Evolutionary conservation across 2,329 filamentous ascomycete genomes (phyloP).

Genomic region (Cladosporium sp.): DNA sequence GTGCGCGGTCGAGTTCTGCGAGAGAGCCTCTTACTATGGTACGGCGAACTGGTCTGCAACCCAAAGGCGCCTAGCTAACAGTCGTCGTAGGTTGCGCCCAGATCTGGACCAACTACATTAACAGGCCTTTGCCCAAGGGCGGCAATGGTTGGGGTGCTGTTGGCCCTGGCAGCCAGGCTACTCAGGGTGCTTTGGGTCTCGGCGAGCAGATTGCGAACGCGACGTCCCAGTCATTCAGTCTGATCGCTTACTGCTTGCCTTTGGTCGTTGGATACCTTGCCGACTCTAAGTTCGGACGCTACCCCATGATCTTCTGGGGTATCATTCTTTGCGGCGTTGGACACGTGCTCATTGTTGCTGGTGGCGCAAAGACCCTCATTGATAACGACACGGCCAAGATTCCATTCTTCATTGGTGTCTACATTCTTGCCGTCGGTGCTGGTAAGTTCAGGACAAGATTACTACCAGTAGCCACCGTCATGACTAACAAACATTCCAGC

Average conservation of each 20-base stretch:
- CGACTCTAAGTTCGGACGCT: slow-evolving; percentile 20
- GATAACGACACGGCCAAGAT: slow-evolving; percentile 8
- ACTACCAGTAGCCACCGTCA: slow-evolving; percentile 49
- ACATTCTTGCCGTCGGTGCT: slow-evolving; percentile 53
- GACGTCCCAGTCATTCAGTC: slow-evolving; percentile 47
- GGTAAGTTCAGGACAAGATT: slow-evolving; percentile 68
- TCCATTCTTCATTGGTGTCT: slow-evolving; percentile 57
- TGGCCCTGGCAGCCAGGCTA: slow-evolving; percentile 24
- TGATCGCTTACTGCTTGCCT: slow-evolving; percentile 50
- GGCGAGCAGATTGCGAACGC: slow-evolving; percentile 51
- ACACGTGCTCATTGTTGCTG: slow-evolving; percentile 25
- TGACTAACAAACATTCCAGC: slow-evolving; percentile 55
- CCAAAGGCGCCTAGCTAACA: neutral
- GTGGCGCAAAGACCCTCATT: slow-evolving; percentile 49
- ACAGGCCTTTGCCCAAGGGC: slow-evolving; percentile 50
- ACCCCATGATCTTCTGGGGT: slow-evolving; percentile 18
- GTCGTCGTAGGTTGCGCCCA: slow-evolving; percentile 42
- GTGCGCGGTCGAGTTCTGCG: slow-evolving; percentile 56
- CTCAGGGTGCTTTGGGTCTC: slow-evolving; percentile 54
- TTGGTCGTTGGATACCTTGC: slow-evolving; percentile 31
- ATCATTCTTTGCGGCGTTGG: slow-evolving; percentile 18
- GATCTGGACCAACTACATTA: slow-evolving; percentile 51
- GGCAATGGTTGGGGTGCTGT: slow-evolving; percentile 31
- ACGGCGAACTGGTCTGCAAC: neutral
- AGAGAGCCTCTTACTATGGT: slow-evolving; percentile 58